Percentiles rank a stretch among this genome's conserved stretches.
Conservation (phyloP, 371 early-diverging fungal genomes). For the Blakeslea trispora region DNA sequence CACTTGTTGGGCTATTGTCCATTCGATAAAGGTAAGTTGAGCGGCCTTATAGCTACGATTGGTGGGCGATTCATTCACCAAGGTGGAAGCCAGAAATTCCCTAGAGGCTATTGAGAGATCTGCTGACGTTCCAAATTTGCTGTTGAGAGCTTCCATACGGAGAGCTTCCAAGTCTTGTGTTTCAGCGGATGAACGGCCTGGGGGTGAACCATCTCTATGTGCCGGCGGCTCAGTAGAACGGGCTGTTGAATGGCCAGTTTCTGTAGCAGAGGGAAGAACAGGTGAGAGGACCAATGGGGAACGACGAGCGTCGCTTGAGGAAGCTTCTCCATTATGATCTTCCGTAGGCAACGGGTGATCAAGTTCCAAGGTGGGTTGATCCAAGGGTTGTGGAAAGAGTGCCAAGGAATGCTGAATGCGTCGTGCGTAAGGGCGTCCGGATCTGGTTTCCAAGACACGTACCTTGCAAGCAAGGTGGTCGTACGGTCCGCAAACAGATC, state of each 20-base stretch:
- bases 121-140: neutral
- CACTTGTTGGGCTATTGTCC: constrained; percentile 1
- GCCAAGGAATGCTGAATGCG: constrained; percentile 5
- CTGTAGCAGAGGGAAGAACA: constrained; percentile 24
- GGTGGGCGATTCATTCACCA: constrained; percentile 1
- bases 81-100: constrained; percentile 6
- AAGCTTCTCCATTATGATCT: constrained; percentile 2
- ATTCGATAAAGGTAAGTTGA: constrained; percentile 5
- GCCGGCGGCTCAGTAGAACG: neutral
- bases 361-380: constrained; percentile 19
- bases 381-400: neutral
- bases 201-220: neutral
- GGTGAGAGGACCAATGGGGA: constrained; percentile 9
- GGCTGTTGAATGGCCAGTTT: neutral
- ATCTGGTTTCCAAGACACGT: constrained; percentile 21
- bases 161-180: neutral
- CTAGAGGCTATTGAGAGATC: neutral
- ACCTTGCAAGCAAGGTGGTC: constrained; percentile 5
- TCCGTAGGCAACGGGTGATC: constrained; percentile 3
- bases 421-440: constrained; percentile 7
- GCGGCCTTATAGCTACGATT: neutral
- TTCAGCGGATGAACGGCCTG: neutral
- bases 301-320: constrained; percentile 9
- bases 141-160: constrained; percentile 7
- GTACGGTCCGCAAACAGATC: constrained; percentile 31